Percentiles rank a stretch among this genome's conserved stretches.
Evolutionary conservation across 176 grass and related monocot species (phyloP).

Genomic region (Bonia amplexicaulis): DNA sequence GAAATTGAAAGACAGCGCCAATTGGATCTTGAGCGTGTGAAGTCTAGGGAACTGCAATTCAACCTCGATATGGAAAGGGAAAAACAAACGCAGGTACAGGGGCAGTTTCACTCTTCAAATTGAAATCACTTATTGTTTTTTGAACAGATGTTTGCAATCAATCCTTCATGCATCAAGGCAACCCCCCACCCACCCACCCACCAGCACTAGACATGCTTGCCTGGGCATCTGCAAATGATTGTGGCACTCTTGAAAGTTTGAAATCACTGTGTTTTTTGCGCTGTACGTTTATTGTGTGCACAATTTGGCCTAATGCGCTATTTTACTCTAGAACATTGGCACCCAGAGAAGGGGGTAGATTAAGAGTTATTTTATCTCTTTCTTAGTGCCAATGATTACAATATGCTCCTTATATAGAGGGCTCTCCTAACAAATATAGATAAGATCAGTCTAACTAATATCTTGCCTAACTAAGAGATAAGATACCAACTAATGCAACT

Average conservation of each 20-base stretch:
- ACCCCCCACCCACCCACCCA: no score
- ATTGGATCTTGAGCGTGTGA: constrained; percentile 77
- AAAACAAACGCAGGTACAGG: constrained; percentile 74
- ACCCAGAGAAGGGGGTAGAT: no score
- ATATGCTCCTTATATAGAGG: no score
- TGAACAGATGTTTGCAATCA: neutral
- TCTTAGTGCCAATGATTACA: no score
- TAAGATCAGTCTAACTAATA: no score
- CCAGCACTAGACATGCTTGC: neutral
- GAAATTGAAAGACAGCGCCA: constrained; percentile 81
- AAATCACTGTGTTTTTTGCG: neutral
- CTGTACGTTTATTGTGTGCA: neutral
- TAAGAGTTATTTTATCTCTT: no score
- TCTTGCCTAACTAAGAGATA: no score
- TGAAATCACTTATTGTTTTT: neutral
- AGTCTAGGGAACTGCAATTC: constrained; percentile 80
- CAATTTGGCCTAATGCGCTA: neutral
- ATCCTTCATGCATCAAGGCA: neutral
- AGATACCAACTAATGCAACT: no score
- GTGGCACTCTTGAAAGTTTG: neutral
- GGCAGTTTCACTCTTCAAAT: neutral
- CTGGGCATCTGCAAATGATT: neutral
- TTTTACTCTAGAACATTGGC: neutral
- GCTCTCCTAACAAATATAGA: no score
- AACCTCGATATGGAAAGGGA: constrained; percentile 91